A percentile compares a stretch with the other conserved stretches of the same genome.
phyloP scores from a whole-genome alignment of 495 filamentous ascomycete genomes.

The Aspergillus bertholletiae region DNA sequence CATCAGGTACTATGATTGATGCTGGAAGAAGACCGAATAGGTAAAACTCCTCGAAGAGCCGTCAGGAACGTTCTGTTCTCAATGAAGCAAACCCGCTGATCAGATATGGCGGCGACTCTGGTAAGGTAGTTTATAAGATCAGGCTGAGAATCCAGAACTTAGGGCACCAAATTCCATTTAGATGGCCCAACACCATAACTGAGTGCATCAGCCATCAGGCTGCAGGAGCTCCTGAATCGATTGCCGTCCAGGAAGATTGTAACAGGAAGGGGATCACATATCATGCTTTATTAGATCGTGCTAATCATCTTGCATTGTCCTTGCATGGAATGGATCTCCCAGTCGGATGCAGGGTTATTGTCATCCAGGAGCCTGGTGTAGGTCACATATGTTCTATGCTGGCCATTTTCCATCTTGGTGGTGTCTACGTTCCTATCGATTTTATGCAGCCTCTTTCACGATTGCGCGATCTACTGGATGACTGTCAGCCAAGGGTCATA shows the following conservation, averaged over 20 bases:
- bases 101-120: no score
- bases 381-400: conserved; percentile 51
- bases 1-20: no score
- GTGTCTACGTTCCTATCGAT: conserved; percentile 52
- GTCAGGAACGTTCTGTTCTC: no score
- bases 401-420: conserved; percentile 46
- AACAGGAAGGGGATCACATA: not conserved
- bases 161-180: no score
- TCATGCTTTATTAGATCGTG: not conserved
- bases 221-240: not conserved
- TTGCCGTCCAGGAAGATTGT: not conserved
- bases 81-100: no score
- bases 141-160: no score
- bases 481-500: not conserved
- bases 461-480: not conserved
- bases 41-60: no score
- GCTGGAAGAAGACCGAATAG: no score
- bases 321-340: not conserved
- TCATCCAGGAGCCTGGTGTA: conserved; percentile 14
- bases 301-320: no score
- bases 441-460: not conserved
- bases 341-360: not conserved
- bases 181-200: not conserved
- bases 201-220: not conserved
- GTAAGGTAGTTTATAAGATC: no score